A percentile compares a stretch with the other conserved stretches of the same genome.
Evolutionary conservation across 2,329 filamentous ascomycete species (phyloP).

Genomic region (Penicillium fuscoglaucum): DNA sequence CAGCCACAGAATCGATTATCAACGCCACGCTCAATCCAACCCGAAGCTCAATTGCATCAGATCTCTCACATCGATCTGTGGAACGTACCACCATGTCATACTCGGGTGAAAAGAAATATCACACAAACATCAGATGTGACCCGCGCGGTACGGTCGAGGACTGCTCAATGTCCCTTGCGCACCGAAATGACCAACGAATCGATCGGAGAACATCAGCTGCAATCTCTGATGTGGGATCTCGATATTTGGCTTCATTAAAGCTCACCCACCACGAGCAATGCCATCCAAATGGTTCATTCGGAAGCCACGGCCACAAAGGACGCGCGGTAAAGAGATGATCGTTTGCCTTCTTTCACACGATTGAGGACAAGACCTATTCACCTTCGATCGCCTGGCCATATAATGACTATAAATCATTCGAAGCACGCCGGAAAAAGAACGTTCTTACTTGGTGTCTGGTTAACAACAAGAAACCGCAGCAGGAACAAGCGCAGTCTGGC

Average conservation of each 20-base stretch:
- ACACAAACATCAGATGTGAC: no score
- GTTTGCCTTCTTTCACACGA: background rate
- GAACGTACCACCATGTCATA: no score
- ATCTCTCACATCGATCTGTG: no score
- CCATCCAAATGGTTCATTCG: no score
- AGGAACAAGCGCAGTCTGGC: background rate
- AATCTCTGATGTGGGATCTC: background rate
- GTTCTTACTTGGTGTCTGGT: background rate
- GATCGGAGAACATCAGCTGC: background rate
- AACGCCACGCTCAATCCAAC: no score
- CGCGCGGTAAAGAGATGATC: background rate
- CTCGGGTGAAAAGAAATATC: no score
- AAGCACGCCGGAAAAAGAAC: background rate
- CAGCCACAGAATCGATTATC: no score
- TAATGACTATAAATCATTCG: background rate
- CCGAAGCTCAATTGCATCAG: no score
- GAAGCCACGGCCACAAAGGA: background rate
- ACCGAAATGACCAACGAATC: background rate
- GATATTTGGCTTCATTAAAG: no score
- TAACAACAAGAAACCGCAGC: background rate
- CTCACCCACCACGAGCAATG: no score
- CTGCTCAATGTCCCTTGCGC: background rate
- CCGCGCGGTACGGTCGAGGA: background rate
- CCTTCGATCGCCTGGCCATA: no score
- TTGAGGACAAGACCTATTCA: no score